Percentiles rank a stretch among this genome's conserved stretches.
Evolutionary conservation across 2,329 filamentous ascomycete genomes (phyloP).

Genomic region (Biscogniauxia marginata): DNA sequence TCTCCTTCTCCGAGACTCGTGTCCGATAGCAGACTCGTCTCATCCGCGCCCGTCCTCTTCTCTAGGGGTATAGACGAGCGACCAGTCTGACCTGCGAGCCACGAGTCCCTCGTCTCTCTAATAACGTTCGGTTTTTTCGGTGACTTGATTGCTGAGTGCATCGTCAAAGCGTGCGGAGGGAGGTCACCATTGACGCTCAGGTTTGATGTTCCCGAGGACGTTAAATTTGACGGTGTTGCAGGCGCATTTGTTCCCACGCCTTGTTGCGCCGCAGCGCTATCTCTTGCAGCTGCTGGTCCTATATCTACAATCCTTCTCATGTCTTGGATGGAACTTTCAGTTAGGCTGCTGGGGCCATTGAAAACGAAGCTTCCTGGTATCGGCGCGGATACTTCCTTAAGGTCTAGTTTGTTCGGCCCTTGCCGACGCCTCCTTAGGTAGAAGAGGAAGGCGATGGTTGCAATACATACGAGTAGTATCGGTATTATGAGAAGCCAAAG

Average conservation of each 20-base stretch:
- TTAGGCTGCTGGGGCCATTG: slow-evolving; percentile 16
- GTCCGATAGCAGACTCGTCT: slow-evolving; percentile 30
- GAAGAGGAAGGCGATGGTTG: slow-evolving; percentile 22
- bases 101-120: slow-evolving; percentile 16
- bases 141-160: slow-evolving; percentile 15
- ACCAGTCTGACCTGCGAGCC: slow-evolving; percentile 13
- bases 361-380: slow-evolving; percentile 29
- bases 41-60: slow-evolving; percentile 13
- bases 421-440: slow-evolving; percentile 24
- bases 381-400: slow-evolving; percentile 29
- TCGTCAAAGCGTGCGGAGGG: slow-evolving; percentile 22
- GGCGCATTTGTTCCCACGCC: background rate
- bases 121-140: slow-evolving; percentile 11
- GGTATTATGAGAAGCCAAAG: slow-evolving; percentile 31
- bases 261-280: slow-evolving; percentile 3
- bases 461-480: slow-evolving; percentile 19
- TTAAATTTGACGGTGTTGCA: slow-evolving; percentile 13
- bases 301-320: slow-evolving; percentile 22
- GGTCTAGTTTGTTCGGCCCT: slow-evolving; percentile 14
- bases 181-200: slow-evolving; percentile 10
- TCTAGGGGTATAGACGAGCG: slow-evolving; percentile 8
- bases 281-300: slow-evolving; percentile 9
- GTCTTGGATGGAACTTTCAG: slow-evolving; percentile 15
- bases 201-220: slow-evolving; percentile 11
- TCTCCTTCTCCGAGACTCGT: slow-evolving; percentile 28